Conservation (phyloP, 495 filamentous ascomycete species). For the Penicillium lagena region DNA sequence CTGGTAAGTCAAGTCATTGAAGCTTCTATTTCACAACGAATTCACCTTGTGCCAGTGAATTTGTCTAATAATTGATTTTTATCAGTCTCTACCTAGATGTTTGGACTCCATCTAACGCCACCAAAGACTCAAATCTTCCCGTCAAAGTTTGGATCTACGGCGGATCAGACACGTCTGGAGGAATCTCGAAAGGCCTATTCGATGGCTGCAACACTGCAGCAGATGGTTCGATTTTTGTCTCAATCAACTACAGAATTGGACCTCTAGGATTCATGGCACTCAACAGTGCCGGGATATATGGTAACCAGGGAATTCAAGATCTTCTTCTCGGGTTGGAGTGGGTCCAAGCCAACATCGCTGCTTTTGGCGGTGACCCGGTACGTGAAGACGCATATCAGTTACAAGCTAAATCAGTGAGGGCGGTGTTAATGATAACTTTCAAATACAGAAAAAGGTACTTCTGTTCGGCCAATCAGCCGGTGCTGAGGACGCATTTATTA, state of each 20-base stretch:
- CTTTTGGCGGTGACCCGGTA: conserved; percentile 28
- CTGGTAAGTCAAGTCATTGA: conserved; percentile 11
- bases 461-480: conserved; percentile 38
- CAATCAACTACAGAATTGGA: conserved; percentile 32
- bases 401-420: background rate
- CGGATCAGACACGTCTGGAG: conserved; percentile 17
- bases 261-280: conserved; percentile 25
- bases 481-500: conserved; percentile 20
- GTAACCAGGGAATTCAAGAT: conserved; percentile 23
- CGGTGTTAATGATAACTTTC: background rate
- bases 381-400: background rate
- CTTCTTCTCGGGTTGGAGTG: conserved; percentile 20
- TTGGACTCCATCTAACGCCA: conserved; percentile 22
- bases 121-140: conserved; percentile 29
- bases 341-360: conserved; percentile 23
- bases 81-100: conserved; percentile 16
- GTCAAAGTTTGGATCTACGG: conserved; percentile 39
- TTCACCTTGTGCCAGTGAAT: background rate
- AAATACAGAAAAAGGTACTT: conserved; percentile 21
- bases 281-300: conserved; percentile 16
- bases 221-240: conserved; percentile 30
- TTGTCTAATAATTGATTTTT: background rate
- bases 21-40: background rate
- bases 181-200: conserved; percentile 21
- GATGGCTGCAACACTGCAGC: conserved; percentile 32